phyloP scores from a whole-genome alignment of 2,329 filamentous ascomycete genomes.

The Cladophialophora immunda region DNA sequence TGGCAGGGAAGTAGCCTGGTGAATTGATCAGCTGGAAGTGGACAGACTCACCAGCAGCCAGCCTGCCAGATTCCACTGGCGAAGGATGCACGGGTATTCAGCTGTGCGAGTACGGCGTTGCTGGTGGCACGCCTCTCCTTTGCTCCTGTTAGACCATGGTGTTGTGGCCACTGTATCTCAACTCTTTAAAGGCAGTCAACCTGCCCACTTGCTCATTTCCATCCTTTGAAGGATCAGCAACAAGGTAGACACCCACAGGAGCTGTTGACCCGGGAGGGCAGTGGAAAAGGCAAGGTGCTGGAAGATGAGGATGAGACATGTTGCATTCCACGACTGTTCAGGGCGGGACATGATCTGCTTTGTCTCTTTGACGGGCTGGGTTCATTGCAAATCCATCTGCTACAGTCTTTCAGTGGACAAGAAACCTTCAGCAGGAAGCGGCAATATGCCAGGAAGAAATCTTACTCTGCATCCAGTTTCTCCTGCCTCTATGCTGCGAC shows the following conservation, averaged over 20 bases:
- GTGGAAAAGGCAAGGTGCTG: too few species aligned
- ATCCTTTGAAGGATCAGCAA: too few species aligned
- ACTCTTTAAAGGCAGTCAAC: neutral
- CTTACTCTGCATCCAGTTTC: neutral
- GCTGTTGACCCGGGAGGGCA: too few species aligned
- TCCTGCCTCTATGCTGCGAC: neutral
- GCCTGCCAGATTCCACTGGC: too few species aligned
- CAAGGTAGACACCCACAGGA: too few species aligned
- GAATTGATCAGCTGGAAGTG: constrained; percentile 1
- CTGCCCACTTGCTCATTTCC: too few species aligned
- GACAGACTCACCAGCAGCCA: neutral
- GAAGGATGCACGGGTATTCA: neutral
- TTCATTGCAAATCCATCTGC: neutral
- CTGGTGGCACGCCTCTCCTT: neutral
- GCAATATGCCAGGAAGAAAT: neutral
- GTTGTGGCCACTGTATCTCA: neutral
- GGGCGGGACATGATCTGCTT: neutral
- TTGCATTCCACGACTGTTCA: neutral
- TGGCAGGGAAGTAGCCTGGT: constrained; percentile 49
- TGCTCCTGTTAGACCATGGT: neutral
- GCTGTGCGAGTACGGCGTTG: neutral
- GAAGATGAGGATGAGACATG: neutral
- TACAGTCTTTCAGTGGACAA: neutral
- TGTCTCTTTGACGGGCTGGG: neutral
- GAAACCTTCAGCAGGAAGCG: neutral